Percentiles rank a stretch among this genome's conserved stretches.
Evolutionary conservation across 495 filamentous ascomycete genomes (phyloP).

Genomic region (Trichoderma reesei): DNA sequence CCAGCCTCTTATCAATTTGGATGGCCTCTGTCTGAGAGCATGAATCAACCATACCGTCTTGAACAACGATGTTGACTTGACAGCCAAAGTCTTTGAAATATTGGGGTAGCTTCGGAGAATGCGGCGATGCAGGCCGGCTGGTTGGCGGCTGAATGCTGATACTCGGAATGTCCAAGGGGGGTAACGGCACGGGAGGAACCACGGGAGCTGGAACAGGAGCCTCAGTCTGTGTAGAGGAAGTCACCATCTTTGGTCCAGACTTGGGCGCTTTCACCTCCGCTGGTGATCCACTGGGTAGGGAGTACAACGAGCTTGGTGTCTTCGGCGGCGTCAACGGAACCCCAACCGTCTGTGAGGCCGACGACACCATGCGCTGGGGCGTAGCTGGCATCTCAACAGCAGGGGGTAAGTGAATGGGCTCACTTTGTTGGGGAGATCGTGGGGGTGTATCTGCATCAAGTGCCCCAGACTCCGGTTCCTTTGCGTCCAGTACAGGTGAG

Average conservation of each 20-base stretch:
- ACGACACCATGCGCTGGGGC: constrained; percentile 52
- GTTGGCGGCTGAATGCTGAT: constrained; percentile 52
- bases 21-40: constrained; percentile 75
- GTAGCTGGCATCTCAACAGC: constrained; percentile 26
- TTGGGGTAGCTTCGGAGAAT: constrained; percentile 42
- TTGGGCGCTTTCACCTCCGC: constrained; percentile 14
- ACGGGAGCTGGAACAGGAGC: constrained; percentile 17
- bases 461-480: constrained; percentile 31
- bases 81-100: constrained; percentile 47
- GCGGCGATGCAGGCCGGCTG: constrained; percentile 43
- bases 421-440: constrained; percentile 47
- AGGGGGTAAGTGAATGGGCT: constrained; percentile 44
- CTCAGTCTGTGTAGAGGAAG: constrained; percentile 66
- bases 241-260: constrained; percentile 19
- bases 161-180: constrained; percentile 43
- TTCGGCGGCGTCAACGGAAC: constrained; percentile 58
- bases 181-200: constrained; percentile 17
- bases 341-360: constrained; percentile 60
- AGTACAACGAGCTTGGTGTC: constrained; percentile 46
- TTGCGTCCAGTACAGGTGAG: constrained; percentile 48
- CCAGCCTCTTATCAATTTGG: constrained; percentile 60
- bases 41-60: neutral
- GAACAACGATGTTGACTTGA: constrained; percentile 45
- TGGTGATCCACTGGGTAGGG: constrained; percentile 17
- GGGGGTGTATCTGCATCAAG: constrained; percentile 27